Evolutionary conservation across 1,139 yeast species (phyloP), one percentile per base, ranked within the genome.

Genomic region (Saccharomyces hybrid): DNA sequence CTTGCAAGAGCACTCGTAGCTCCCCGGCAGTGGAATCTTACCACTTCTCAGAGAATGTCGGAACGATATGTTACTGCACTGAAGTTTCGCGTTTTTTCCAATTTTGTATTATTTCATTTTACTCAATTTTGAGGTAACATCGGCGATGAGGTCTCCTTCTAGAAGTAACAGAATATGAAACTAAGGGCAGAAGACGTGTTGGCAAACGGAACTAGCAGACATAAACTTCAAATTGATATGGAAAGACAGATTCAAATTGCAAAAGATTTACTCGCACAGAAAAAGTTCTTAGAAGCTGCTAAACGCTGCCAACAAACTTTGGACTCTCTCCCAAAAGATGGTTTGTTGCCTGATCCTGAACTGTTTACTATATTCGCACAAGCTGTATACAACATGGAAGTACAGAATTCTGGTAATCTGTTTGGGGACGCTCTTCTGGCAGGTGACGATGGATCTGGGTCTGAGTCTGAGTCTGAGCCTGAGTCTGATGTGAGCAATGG

Each of bases 301-400:
- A 89, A 83, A 56, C 75, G 76, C 55, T 88, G 87, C 59, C 91
- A 88, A 0, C 82, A 83, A 53, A 93, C 95, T 0, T 87, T 97
- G 67, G 86, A 81, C 57, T 56, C 44, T 16, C n/a, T 16, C 6
- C 25, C 44, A 13, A 16, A 19, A 23, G 25, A 11, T 16, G 44
- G 26, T 11, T 9, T 9, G 44, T 9, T 38, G 44, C 44, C 44
- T 23, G 26, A 38, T 19, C 25, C 44, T 38, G 44, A 38, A 19
- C 26, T 38, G 26, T 38, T 38, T 19, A 38, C n/a, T n/a, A 38
- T 38, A 23, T 38, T 38, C 4, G 44, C 44, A 16, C 44, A 38
- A 26, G 44, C 44, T 16, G 44, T 38, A 23, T 38, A 38, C 44
- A 38, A 38, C 44, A 38, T 38, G 44, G 44, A 38, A 26, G 44